Base-by-base conservation (phyloP, 108 stramenopile genomes). In the Stephanodiscus minutulus region DNA sequence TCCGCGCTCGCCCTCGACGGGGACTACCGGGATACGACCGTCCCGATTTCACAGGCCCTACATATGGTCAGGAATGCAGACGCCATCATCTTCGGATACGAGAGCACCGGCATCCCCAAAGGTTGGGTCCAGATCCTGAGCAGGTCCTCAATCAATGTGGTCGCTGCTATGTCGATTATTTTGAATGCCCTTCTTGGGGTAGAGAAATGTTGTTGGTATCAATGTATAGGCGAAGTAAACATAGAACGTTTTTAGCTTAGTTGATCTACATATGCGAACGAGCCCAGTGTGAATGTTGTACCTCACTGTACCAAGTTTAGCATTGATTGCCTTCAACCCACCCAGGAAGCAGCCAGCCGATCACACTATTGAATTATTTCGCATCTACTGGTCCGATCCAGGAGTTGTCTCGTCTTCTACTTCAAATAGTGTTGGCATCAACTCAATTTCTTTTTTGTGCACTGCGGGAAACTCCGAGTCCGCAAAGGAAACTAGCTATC, bases 151-250 rank as follows among this genome's bases (percentile, higher is more conserved):
- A 77, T 82, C 20, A 82, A 82, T 48, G 69, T 82, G 15, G 81
- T 82, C 36, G 76, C 81, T 11, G 71, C 81, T 3, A 67, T 82
- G 81, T 82, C 81, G 18, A 76, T 78, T 49, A 52, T 79, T 47
- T 55, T 82, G 9, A 72, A 81, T 66, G 72, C 72, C 13, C 33
- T 71, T 20, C 13, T 67, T 5, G 10, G 35, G 13, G 25, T 46
- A 28, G 22, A 4, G 41, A 17, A 27, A 9, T 64, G 24, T 27
- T 46, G 27, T 24, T 46, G 21, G 29, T 60, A 44, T 64, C 25
- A 64, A 18, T 48, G 15, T 48, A 18, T 15, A 6, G 47, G 7
- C 15, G 3, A 18, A 48, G 47, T 48, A 18, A 2, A 18, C 2
- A 18, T 18, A 48, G 7, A 18, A 18, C n/a, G 7, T 12, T 7